Conservation (phyloP, 169 alveolate species). For the Cryptosporidium sp. region DNA sequence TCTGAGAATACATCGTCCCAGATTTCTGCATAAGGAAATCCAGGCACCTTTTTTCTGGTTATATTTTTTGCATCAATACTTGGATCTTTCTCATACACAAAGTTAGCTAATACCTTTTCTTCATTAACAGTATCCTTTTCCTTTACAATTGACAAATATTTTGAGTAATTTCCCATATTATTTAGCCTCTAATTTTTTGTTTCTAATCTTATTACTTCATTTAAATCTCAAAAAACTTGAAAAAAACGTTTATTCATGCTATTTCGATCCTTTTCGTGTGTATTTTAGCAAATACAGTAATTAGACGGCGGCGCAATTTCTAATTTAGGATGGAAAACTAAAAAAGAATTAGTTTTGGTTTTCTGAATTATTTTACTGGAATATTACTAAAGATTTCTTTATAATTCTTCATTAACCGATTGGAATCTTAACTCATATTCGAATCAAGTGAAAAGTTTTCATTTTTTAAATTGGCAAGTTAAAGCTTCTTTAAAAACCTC, state of each 20-base stretch:
- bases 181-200: neutral
- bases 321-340: neutral
- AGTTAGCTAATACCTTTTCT: slow-evolving; percentile 26
- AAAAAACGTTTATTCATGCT: neutral
- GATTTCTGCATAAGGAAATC: slow-evolving; percentile 40
- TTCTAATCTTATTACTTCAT: neutral
- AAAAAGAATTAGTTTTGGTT: neutral
- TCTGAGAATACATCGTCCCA: slow-evolving; percentile 63
- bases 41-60: slow-evolving; percentile 2
- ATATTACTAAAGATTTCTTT: neutral
- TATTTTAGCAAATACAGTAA: neutral
- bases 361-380: neutral
- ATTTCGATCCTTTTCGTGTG: neutral
- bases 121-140: slow-evolving; percentile 49
- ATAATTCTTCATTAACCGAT: neutral
- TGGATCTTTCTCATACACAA: slow-evolving; percentile 22
- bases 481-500: neutral
- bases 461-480: neutral
- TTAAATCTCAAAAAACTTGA: neutral
- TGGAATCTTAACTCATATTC: neutral
- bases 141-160: slow-evolving; percentile 51
- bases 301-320: slow-evolving; percentile 74
- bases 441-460: neutral
- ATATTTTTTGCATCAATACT: slow-evolving; percentile 2
- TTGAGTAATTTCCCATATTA: slow-evolving; percentile 38